Evolutionary conservation across 179 eudicot species (phyloP), one percentile per base, ranked within the genome.

Genomic region (Dionaea muscipula): DNA sequence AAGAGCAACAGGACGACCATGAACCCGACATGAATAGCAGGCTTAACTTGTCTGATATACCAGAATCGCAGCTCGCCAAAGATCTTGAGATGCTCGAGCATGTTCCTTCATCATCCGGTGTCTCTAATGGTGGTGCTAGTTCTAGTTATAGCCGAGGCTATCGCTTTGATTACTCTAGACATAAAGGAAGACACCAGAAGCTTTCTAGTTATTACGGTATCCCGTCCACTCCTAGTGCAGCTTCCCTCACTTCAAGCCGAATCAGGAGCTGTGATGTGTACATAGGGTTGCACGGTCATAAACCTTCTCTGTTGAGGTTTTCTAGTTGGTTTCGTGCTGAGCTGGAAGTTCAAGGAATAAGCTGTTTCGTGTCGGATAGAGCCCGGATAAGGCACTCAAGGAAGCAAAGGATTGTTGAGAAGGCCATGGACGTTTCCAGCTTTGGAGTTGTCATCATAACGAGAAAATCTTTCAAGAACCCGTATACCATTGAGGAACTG

Each of bases 371-470:
- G 10, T 71, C 86, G 15, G 96, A 87, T 54, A 75, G 94, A 62
- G 69, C 93, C 55, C 75, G 88, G 47, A 81, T 86, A 66, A 69
- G 96, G 53, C 85, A 75, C 60, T 60, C 93, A 4, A 66, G 93
- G 55, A 87, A 91, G 61, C 89, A 84, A 48, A 67, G 53, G 37
- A 72, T 71, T 23, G 86, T 81, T 9, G 96, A 91, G 72, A 81
- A 71, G 57, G 93, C 86, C 18, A 91, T 91, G 98, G 94, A 87
- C 75, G 79, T 77, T 39, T 71, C 81, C 60, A 74, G 86, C 69
- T 91, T 78, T 59, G 98, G 96, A 33, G 94, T 91, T 26, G 84
- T 91, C 28, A 81, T 91, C 62, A 58, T 91, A 56, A 84, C 91
- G 1, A 75, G 61, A 26, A 87, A 87, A 72, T 91, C 96, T 1